Evolutionary conservation across 1,284 basidiomycete genomes (phyloP).

Genomic region (Cutaneotrichosporon cyanovorans): DNA sequence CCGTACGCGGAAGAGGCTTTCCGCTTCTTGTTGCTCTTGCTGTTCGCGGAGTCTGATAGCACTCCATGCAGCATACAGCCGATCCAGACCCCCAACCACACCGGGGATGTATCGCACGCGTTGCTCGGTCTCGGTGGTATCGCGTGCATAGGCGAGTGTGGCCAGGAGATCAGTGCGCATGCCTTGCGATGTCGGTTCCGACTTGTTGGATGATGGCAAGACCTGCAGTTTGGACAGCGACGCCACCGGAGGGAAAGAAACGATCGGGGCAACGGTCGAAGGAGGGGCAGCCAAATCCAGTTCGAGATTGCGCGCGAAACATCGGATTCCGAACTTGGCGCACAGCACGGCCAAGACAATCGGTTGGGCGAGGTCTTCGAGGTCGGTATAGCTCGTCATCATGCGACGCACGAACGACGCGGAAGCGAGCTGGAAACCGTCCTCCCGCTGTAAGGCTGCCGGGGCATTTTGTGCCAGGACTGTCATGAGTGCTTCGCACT

Average conservation of each 20-base stretch:
- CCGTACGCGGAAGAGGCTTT: conserved; percentile 71
- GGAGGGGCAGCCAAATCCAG: conserved; percentile 18
- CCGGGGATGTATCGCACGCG: conserved; percentile 12
- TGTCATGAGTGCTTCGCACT: conserved; percentile 32
- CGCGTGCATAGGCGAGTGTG: conserved; percentile 52
- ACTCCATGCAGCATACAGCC: conserved; percentile 70
- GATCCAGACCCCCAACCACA: conserved; percentile 59
- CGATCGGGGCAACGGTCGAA: conserved; percentile 31
- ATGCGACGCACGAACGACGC: conserved; percentile 49
- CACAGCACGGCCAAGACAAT: conserved; percentile 59
- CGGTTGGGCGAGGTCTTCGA: conserved; percentile 62
- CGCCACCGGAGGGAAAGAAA: conserved; percentile 39
- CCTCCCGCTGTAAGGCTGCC: conserved; percentile 35
- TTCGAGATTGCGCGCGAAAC: conserved; percentile 40
- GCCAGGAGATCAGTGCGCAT: conserved; percentile 42
- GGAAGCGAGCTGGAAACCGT: conserved; percentile 46
- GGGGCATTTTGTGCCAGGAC: conserved; percentile 21
- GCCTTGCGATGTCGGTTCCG: conserved; percentile 9
- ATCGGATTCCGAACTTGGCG: conserved; percentile 67
- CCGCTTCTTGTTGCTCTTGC: conserved; percentile 58
- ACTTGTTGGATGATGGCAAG: conserved; percentile 23
- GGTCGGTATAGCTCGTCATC: conserved; percentile 46
- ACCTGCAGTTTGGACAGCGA: conserved; percentile 52
- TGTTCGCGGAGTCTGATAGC: conserved; percentile 66
- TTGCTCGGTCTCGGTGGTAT: conserved; percentile 37